A percentile compares a stretch with the other conserved stretches of the same genome.
phyloP scores from a whole-genome alignment of 176 grass and related monocot species.

The Metroxylon sagu region DNA sequence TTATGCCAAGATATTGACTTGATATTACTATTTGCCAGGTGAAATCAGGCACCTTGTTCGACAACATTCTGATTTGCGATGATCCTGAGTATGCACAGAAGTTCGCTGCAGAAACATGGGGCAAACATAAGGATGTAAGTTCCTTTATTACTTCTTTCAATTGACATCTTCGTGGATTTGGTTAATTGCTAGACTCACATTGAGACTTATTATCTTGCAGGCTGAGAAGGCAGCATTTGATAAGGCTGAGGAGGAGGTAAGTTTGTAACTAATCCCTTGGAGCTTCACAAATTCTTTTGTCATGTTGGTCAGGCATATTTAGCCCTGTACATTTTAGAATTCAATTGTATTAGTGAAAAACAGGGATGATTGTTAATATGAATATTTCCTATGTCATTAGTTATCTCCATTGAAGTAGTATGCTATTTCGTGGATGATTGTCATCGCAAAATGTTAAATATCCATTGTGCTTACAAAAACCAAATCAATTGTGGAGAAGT shows the following conservation, averaged over 20 bases:
- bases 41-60: slow-evolving; percentile 85
- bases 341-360: neutral
- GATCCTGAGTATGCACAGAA: slow-evolving; percentile 68
- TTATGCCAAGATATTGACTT: neutral
- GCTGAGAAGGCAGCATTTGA: slow-evolving; percentile 96
- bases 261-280: slow-evolving; percentile 2
- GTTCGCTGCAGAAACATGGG: slow-evolving; percentile 81
- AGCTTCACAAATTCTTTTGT: too few species aligned
- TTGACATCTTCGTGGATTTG: neutral
- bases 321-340: neutral
- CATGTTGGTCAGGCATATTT: neutral
- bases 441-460: too few species aligned
- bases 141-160: neutral
- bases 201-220: slow-evolving; percentile 15
- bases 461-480: too few species aligned
- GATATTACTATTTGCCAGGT: slow-evolving; percentile 34
- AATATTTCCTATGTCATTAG: too few species aligned
- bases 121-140: slow-evolving; percentile 65
- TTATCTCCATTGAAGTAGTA: too few species aligned
- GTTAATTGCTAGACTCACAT: neutral
- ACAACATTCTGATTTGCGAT: slow-evolving; percentile 76
- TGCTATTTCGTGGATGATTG: too few species aligned
- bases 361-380: too few species aligned
- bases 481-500: too few species aligned
- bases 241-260: slow-evolving; percentile 81